Percentiles rank a stretch among this genome's conserved stretches.
Evolutionary conservation across 2,329 filamentous ascomycete genomes (phyloP).

Genomic region (Talaromyces rugulosus): DNA sequence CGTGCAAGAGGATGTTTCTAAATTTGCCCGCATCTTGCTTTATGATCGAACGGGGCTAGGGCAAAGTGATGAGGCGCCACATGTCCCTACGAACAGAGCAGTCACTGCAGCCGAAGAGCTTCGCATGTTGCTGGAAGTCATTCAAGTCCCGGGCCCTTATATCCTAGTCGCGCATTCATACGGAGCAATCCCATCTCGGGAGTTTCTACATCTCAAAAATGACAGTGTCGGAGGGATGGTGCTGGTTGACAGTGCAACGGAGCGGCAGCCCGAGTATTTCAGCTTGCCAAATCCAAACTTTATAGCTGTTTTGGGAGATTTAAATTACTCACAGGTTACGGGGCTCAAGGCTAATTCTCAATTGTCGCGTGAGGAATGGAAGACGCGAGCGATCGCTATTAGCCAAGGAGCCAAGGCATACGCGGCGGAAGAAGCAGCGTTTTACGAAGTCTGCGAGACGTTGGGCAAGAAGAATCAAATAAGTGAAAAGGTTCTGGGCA

Average conservation of each 20-base stretch:
- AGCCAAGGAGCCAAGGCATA: slow-evolving; percentile 18
- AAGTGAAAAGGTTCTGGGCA: slow-evolving; percentile 21
- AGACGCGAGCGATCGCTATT: slow-evolving; percentile 26
- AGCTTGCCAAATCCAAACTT: slow-evolving; percentile 28
- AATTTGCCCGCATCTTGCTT: slow-evolving; percentile 26
- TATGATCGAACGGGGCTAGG: slow-evolving; percentile 39
- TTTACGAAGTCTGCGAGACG: slow-evolving; percentile 22
- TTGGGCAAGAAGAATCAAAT: slow-evolving; percentile 30
- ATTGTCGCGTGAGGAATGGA: slow-evolving; percentile 33
- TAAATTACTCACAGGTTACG: slow-evolving; percentile 29
- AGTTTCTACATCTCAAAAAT: slow-evolving; percentile 31
- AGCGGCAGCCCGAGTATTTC: slow-evolving; percentile 29
- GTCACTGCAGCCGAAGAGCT: slow-evolving; percentile 28
- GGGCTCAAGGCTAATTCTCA: slow-evolving; percentile 25
- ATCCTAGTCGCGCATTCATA: slow-evolving; percentile 38
- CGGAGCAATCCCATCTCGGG: slow-evolving; percentile 36
- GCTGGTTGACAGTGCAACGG: slow-evolving; percentile 32
- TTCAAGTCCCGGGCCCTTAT: slow-evolving; percentile 23
- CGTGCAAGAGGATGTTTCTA: slow-evolving; percentile 26
- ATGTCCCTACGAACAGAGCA: slow-evolving; percentile 14
- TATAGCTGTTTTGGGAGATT: slow-evolving; percentile 23
- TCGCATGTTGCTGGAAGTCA: slow-evolving; percentile 22
- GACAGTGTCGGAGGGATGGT: slow-evolving; percentile 33
- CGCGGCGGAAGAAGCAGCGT: slow-evolving; percentile 20
- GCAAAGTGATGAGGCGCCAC: slow-evolving; percentile 23